These are phyloP conservation scores for Moesziomyces aphidis DNA, from an alignment of 1,284 basidiomycete genomes.

Conservation along the genomic window DNA sequence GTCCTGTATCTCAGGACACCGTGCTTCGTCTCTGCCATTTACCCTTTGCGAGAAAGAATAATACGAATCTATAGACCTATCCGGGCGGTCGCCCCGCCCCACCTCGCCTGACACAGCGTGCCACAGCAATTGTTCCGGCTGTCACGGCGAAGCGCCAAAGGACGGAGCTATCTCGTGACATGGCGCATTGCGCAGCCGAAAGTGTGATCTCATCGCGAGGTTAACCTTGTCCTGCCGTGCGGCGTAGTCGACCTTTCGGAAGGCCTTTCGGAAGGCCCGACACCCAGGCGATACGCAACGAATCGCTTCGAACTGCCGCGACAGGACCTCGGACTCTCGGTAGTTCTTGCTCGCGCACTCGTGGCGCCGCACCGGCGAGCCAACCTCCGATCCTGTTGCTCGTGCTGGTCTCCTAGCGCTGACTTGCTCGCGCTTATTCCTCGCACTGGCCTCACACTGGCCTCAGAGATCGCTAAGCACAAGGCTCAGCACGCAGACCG, in stretches of 20 bases:
- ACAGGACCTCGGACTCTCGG: neutral
- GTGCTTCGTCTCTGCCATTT: slow-evolving; percentile 3
- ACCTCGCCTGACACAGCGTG: neutral
- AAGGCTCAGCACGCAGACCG: neutral
- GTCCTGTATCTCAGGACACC: slow-evolving; percentile 1
- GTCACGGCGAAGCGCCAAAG: neutral
- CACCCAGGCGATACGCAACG: too few species aligned
- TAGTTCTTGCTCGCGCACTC: neutral
- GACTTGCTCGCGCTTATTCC: too few species aligned
- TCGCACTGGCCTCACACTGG: too few species aligned
- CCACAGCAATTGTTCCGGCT: neutral
- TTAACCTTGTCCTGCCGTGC: neutral
- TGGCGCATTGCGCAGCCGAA: neutral
- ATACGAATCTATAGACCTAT: slow-evolving; percentile 16
- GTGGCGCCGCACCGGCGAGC: neutral
- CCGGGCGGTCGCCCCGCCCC: slow-evolving; percentile 2
- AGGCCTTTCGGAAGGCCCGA: neutral
- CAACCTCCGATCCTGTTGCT: neutral
- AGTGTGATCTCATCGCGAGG: neutral
- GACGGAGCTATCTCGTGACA: neutral
- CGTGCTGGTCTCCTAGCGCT: too few species aligned
- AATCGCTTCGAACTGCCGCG: too few species aligned
- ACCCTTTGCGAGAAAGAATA: slow-evolving; percentile 11
- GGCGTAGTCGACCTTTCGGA: too few species aligned
- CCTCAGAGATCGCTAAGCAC: neutral